Percentiles rank a stretch among this genome's conserved stretches.
Evolutionary conservation across 164 flowering plant genomes (phyloP).

Genomic region (Magnolia officinalis): DNA sequence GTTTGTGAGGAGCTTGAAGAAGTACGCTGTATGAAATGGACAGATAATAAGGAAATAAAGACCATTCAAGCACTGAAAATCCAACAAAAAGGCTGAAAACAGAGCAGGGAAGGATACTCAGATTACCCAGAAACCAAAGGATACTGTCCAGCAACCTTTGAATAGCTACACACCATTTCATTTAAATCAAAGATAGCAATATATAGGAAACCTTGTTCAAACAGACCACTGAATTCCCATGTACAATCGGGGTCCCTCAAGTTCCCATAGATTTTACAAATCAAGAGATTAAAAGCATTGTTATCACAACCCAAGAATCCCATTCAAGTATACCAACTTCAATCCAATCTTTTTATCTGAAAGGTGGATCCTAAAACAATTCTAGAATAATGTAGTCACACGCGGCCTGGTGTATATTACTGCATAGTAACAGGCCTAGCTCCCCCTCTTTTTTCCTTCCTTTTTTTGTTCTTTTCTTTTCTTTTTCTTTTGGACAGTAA

Average conservation of each 20-base stretch:
- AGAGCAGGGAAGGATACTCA: too few species aligned
- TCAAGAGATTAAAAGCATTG: too few species aligned
- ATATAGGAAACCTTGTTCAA: not conserved
- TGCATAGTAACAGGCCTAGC: not conserved
- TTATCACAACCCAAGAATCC: not conserved
- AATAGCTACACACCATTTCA: too few species aligned
- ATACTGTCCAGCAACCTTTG: too few species aligned
- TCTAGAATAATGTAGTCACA: too few species aligned
- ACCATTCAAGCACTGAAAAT: too few species aligned
- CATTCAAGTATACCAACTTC: not conserved
- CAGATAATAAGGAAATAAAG: too few species aligned
- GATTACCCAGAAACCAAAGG: too few species aligned
- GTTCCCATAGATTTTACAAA: not conserved
- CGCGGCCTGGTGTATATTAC: not conserved
- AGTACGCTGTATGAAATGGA: too few species aligned
- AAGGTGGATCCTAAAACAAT: not conserved
- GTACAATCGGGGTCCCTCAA: not conserved
- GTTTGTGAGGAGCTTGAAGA: too few species aligned
- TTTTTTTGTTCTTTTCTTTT: not conserved
- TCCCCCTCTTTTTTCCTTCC: not conserved
- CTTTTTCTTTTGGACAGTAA: not conserved
- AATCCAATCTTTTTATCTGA: not conserved
- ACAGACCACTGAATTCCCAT: not conserved
- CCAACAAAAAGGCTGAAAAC: too few species aligned
- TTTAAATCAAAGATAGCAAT: not conserved